Base-by-base conservation (phyloP, 1,284 basidiomycete genomes). In the Rhizoctonia solani region DNA sequence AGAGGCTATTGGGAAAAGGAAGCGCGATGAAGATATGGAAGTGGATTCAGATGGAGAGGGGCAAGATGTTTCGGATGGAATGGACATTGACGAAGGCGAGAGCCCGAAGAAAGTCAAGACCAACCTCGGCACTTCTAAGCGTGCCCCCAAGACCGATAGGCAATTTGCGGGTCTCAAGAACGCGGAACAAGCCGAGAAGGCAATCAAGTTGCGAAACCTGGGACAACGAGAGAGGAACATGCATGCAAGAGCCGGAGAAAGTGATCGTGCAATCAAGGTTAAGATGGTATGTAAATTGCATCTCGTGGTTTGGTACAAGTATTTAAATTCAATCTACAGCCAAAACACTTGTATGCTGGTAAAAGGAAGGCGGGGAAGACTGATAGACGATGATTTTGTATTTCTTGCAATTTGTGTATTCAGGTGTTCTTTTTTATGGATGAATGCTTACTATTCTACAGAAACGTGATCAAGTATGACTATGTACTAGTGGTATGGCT, bases 281-380 rank as follows among this genome's bases (percentile, higher is more conserved):
- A 92, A 91, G 83, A 91, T 89, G 89, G 90, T 91, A 54, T 9
- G 82, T 77, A 13, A 32, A 53, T 21, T 49, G 21, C 23, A 59
- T 16, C 47, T 46, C 8, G 27, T 50, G 66, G 61, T 77, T 76
- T 71, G 73, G 75, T 9, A 71, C 73, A 23, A 75, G 75, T 67
- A 79, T 78, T 23, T 76, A 39, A 8, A 54, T 69, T 66, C 74
- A 54, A 70, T 42, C 54, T 70, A n/a, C 72, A 91, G 89, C 89
- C 90, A 61, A 92, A 90, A 76, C 90, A 93, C 80, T 77, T 96
- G 74, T 93, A 90, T 76, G 80, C 93, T 67, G 94, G 94, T 46
- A 95, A 96, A 79, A 86, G 93, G 73, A 93, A 93, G 78, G 86
- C 79, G 52, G 93, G 93, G 73, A 95, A 93, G 81, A 94, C 92